Conservation (phyloP, 2,329 filamentous ascomycete species). For the Neonectria ditissima region DNA sequence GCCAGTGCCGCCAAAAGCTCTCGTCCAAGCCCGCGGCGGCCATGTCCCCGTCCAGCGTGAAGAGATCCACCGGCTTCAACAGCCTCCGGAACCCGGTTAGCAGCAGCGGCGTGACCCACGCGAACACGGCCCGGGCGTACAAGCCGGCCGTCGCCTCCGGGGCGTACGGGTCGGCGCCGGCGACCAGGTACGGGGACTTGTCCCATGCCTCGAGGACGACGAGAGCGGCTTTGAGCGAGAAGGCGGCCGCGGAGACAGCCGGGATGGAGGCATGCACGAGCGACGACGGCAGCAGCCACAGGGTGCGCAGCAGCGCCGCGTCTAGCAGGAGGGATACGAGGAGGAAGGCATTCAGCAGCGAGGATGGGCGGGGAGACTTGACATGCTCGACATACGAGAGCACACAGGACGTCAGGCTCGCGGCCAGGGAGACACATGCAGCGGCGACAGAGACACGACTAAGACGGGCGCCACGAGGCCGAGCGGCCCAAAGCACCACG, state of each 20-base stretch:
- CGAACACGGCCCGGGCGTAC: conserved; percentile 52
- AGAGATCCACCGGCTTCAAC: conserved; percentile 51
- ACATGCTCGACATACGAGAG: conserved; percentile 50
- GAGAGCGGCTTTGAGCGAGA: conserved; percentile 51
- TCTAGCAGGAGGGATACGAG: conserved; percentile 51
- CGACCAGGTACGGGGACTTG: conserved; percentile 51
- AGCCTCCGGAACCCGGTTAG: conserved; percentile 50
- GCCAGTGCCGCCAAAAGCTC: conserved; percentile 49
- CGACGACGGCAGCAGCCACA: conserved; percentile 47
- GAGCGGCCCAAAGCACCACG: conserved; percentile 48
- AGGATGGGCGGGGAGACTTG: conserved; percentile 49
- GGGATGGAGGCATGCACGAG: conserved; percentile 42
- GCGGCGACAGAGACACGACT: conserved; percentile 47
- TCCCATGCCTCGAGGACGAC: conserved; percentile 54
- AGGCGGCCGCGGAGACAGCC: conserved; percentile 50
- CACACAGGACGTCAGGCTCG: conserved; percentile 47
- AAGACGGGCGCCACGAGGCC: conserved; percentile 30
- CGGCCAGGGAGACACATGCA: conserved; percentile 48
- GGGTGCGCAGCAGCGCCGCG: conserved; percentile 48
- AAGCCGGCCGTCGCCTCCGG: conserved; percentile 55
- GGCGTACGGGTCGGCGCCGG: conserved; percentile 43
- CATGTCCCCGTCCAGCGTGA: conserved; percentile 51
- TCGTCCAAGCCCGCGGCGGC: conserved; percentile 44
- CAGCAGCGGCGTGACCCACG: conserved; percentile 55
- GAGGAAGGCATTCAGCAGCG: conserved; percentile 50